These are phyloP conservation scores for Diaporthe citrichinensis DNA, from an alignment of 2,329 filamentous ascomycete genomes.

Conservation along the genomic window DNA sequence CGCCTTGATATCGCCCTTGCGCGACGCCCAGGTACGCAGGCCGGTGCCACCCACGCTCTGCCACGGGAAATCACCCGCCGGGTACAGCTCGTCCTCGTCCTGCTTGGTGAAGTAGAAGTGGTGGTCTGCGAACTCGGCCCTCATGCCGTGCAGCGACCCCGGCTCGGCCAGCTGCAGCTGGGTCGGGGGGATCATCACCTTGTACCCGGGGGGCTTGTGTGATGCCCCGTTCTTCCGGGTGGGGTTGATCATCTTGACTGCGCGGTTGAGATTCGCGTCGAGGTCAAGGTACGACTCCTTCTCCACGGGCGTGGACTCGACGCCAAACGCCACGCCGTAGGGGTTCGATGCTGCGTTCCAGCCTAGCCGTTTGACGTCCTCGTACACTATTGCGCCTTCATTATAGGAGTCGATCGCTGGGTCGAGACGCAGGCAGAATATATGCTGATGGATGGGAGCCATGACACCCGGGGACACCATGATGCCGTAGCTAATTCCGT, in stretches of 20 bases:
- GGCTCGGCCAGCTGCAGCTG: slow-evolving; percentile 68
- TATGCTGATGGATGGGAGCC: slow-evolving; percentile 81
- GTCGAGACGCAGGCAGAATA: slow-evolving; percentile 77
- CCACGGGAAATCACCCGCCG: slow-evolving; percentile 55
- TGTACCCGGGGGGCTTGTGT: slow-evolving; percentile 67
- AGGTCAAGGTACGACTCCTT: slow-evolving; percentile 63
- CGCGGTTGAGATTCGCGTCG: slow-evolving; percentile 61
- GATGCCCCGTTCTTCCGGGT: slow-evolving; percentile 66
- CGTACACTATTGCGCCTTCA: slow-evolving; percentile 69
- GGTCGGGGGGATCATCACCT: slow-evolving; percentile 68
- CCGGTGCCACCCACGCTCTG: slow-evolving; percentile 55
- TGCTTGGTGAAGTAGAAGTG: slow-evolving; percentile 55
- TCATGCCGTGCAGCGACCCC: slow-evolving; percentile 51
- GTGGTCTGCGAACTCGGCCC: slow-evolving; percentile 55
- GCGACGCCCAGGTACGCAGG: slow-evolving; percentile 51
- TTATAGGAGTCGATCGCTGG: slow-evolving; percentile 71
- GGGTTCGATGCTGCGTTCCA: slow-evolving; percentile 58
- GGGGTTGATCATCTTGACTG: slow-evolving; percentile 72
- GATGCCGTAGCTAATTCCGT: slow-evolving; percentile 66
- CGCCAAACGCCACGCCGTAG: slow-evolving; percentile 64
- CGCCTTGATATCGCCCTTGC: slow-evolving; percentile 61
- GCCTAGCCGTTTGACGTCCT: slow-evolving; percentile 69
- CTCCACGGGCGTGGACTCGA: slow-evolving; percentile 61
- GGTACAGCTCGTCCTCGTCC: slow-evolving; percentile 54
- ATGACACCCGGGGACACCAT: slow-evolving; percentile 74